A percentile compares a stretch with the other conserved stretches of the same genome.
Evolutionary conservation across 2,329 filamentous ascomycete species (phyloP).

Genomic region (Incumbomyces delicatus): DNA sequence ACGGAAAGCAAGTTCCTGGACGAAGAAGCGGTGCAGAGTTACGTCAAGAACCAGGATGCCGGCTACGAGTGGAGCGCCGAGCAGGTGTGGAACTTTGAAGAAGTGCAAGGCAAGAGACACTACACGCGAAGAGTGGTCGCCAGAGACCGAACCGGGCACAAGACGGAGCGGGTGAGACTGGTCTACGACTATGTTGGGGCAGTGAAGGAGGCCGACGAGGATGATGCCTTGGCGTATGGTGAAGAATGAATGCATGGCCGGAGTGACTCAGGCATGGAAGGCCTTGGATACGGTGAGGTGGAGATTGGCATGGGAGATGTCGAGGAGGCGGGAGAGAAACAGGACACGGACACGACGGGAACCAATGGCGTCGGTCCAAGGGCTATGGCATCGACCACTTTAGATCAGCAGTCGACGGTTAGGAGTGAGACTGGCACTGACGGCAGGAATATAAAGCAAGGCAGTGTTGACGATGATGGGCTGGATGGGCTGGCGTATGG

Average conservation of each 20-base stretch:
- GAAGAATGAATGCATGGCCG: slow-evolving; percentile 11
- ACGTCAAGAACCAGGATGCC: slow-evolving; percentile 37
- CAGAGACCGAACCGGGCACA: slow-evolving; percentile 25
- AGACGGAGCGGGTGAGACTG: slow-evolving; percentile 29
- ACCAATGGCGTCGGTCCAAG: not conserved
- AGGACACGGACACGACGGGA: not conserved
- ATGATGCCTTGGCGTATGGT: slow-evolving; percentile 15
- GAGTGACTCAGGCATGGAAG: not conserved
- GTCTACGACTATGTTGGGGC: slow-evolving; percentile 31
- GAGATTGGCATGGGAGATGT: not conserved
- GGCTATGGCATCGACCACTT: not conserved
- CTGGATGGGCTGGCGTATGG: too few species aligned
- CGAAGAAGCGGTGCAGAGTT: slow-evolving; percentile 44
- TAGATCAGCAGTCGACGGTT: too few species aligned
- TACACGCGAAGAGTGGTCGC: slow-evolving; percentile 35
- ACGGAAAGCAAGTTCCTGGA: slow-evolving; percentile 51
- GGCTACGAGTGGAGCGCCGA: slow-evolving; percentile 39
- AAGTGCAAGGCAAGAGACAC: slow-evolving; percentile 30
- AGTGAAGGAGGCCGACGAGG: slow-evolving; percentile 7
- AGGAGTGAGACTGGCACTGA: too few species aligned
- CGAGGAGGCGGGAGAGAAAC: not conserved
- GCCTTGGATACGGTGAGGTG: not conserved
- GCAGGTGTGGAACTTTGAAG: slow-evolving; percentile 40
- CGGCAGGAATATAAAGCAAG: too few species aligned
- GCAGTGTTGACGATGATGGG: too few species aligned